Percentiles rank a stretch among this genome's conserved stretches.
Evolutionary conservation across 2,329 filamentous ascomycete species (phyloP).

Genomic region (Colletotrichum navitas): DNA sequence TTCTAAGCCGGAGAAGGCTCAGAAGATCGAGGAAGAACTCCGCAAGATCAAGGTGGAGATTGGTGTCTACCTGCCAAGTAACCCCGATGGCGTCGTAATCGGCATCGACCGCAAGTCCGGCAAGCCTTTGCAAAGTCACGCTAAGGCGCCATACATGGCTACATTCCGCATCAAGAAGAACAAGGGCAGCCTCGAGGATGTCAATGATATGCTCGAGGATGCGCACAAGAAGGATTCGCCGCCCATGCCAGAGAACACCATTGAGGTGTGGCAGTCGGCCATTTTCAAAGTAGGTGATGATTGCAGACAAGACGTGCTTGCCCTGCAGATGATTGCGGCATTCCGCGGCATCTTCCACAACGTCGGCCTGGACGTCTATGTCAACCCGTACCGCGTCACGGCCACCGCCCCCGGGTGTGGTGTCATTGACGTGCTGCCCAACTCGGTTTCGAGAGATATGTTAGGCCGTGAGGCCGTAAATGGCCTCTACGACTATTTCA

Average conservation of each 20-base stretch:
- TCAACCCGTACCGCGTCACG: constrained; percentile 96
- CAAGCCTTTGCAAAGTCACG: constrained; percentile 96
- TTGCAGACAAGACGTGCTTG: constrained; percentile 95
- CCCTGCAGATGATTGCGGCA: constrained; percentile 96
- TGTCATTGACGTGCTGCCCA: constrained; percentile 97
- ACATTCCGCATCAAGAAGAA: constrained; percentile 96
- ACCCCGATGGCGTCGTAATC: constrained; percentile 96
- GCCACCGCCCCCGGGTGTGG: constrained; percentile 97
- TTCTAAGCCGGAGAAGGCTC: constrained; percentile 96
- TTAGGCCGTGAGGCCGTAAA: constrained; percentile 97
- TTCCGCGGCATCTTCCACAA: constrained; percentile 98
- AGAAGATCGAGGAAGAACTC: constrained; percentile 98
- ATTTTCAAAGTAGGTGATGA: constrained; percentile 99
- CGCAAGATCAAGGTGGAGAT: constrained; percentile 98
- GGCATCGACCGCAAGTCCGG: constrained; percentile 98
- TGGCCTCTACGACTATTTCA: constrained; percentile 97
- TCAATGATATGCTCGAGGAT: constrained; percentile 65
- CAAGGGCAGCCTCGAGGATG: constrained; percentile 65
- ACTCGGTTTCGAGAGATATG: constrained; percentile 99
- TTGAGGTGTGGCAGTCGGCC: constrained; percentile 98
- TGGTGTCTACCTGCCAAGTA: constrained; percentile 96
- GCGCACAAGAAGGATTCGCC: constrained; percentile 53
- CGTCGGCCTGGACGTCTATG: constrained; percentile 94
- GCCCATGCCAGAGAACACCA: constrained; percentile 64
- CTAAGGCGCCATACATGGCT: constrained; percentile 98